A percentile compares a stretch with the other conserved stretches of the same genome.
These are phyloP conservation scores for Cardiospermum halicacabum DNA, from an alignment of 345 rosid genomes.

Conservation along the genomic window DNA sequence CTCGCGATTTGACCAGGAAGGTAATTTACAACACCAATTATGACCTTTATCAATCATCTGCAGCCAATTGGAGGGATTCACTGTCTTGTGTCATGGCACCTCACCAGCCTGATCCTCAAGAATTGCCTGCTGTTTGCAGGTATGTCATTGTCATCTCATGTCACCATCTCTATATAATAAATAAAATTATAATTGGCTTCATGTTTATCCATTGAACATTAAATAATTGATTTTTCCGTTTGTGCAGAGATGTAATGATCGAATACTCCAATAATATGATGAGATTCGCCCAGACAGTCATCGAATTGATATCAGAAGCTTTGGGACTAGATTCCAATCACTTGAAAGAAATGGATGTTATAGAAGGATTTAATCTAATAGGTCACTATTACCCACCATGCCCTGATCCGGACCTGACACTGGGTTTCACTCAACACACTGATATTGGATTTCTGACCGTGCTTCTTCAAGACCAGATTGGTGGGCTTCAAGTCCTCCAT, in stretches of 20 bases:
- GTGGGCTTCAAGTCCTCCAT: conserved; percentile 24
- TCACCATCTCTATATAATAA: no score
- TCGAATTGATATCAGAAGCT: conserved; percentile 27
- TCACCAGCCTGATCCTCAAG: conserved; percentile 29
- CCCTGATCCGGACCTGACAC: conserved; percentile 27
- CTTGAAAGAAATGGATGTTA: conserved; percentile 19
- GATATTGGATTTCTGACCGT: conserved; percentile 15
- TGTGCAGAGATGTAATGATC: conserved; percentile 28
- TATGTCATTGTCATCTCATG: not conserved
- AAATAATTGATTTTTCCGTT: not conserved
- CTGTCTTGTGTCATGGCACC: conserved; percentile 34
- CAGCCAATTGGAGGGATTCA: conserved; percentile 43
- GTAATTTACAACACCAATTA: conserved; percentile 31
- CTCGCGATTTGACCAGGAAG: conserved; percentile 18
- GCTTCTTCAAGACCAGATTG: conserved; percentile 9
- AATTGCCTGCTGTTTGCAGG: conserved; percentile 47
- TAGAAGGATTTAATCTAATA: not conserved
- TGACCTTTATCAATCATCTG: conserved; percentile 26
- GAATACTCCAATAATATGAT: conserved; percentile 32
- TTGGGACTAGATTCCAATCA: conserved; percentile 19
- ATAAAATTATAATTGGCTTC: no score
- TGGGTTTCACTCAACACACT: conserved; percentile 17
- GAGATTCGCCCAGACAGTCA: conserved; percentile 22
- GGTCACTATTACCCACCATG: conserved; percentile 33
- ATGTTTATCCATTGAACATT: no score